Base-by-base conservation (phyloP, 2,329 filamentous ascomycete genomes). In the Emmonsiellopsis sp. region DNA sequence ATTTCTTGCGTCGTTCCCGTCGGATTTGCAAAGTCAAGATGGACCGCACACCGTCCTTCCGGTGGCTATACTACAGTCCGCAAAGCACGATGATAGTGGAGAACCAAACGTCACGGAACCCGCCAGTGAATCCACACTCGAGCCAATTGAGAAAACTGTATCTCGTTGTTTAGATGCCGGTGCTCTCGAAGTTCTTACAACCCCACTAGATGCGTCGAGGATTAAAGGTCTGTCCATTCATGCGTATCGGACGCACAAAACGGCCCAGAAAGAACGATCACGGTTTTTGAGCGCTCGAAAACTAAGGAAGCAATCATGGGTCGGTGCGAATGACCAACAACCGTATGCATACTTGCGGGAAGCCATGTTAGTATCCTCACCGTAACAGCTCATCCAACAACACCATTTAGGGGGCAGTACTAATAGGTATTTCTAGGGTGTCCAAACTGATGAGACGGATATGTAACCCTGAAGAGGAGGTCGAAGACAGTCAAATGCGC, bases 291-390 rank as follows among this genome's bases (percentile, higher is more conserved):
- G 87, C 55, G 76, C 86, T 55, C 86, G 85, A 64, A 83, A 85
- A 60, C 83, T 85, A 44, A 81, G 90, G 53, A 94, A 94, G 69
- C 82, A 89, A 51, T 95, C 91, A 0, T 95, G 91, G 91, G 89
- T 95, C 42, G 90, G 91, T 30, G 80, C 94, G 9, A 82, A 88
- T 63, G 87, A 92, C 60, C 82, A 89, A 61, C 86, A 91, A 66
- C 89, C 90, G 1, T 95, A 90, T 72, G 85, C 89, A 13, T 95
- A 95, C 70, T 73, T 96, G 52, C 80, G 91, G 56, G 91, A 96
- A 72, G 88, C 87, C 49, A 95, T 96, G 89, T 73, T 64, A 54
- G 70, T 64, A 10, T 41, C 34, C 8, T 32, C 13, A 6, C 44
- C 7, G 31, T 40, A 37, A 50, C 16, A 53, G 51, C 54, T 55